Evolutionary conservation across 2,329 filamentous ascomycete species (phyloP).

Genomic region (Fusarium siculi): DNA sequence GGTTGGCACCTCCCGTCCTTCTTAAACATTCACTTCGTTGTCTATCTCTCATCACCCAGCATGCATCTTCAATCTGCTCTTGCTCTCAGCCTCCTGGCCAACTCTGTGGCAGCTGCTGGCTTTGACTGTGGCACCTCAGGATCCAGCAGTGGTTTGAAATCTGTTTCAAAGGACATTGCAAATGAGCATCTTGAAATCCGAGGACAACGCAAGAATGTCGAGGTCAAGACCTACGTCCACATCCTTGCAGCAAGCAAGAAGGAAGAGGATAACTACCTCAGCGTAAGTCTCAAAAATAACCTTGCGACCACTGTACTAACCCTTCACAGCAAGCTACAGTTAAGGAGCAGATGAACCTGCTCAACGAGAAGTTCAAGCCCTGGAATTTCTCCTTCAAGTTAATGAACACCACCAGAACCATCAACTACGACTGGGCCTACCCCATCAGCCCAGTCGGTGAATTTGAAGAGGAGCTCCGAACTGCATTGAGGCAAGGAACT

Average conservation of each 20-base stretch:
- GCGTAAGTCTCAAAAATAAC: neutral
- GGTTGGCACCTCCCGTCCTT: accelerated
- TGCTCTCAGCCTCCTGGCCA: neutral
- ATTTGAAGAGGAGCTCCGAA: neutral
- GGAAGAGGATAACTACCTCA: constrained; percentile 21
- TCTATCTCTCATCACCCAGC: neutral
- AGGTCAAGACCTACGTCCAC: constrained; percentile 21
- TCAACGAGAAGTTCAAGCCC: constrained; percentile 14
- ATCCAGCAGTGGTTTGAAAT: neutral
- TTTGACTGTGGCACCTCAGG: constrained; percentile 1
- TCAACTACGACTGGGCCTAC: constrained; percentile 8
- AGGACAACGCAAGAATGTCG: neutral
- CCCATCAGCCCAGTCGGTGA: neutral
- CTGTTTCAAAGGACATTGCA: neutral
- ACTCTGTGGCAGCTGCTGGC: neutral
- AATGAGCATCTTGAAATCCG: neutral
- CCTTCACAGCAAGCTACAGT: neutral
- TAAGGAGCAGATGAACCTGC: neutral
- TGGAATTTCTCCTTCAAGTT: constrained; percentile 16
- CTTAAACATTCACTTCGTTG: accelerated
- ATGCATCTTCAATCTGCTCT: constrained; percentile 16
- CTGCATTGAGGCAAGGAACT: constrained; percentile 10
- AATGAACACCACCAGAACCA: constrained; percentile 5
- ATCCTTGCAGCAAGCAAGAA: constrained; percentile 17
- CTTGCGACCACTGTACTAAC: neutral